Evolutionary conservation across 2,329 filamentous ascomycete genomes (phyloP), one percentile per base, ranked within the genome.

Genomic region (Intubia oerlemansii): DNA sequence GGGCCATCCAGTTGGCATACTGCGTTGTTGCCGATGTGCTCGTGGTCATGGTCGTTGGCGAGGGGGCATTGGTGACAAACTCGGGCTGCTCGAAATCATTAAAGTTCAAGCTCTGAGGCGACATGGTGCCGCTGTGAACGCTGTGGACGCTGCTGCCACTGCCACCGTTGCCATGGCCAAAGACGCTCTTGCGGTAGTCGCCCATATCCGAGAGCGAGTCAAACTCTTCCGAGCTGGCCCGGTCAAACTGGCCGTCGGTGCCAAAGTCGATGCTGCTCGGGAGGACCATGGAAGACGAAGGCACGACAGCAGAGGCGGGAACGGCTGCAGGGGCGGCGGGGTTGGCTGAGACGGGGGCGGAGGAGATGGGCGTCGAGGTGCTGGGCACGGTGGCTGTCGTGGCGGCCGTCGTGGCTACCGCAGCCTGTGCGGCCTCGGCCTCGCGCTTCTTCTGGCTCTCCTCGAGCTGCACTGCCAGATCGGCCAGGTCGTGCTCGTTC

Each of bases 401-500:
- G 10, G 24, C 22, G 1, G 26, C 27, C 28, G 33, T 34, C 9
- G 10, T 9, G 16, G 36, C 46, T 17, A 34, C 46, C 17, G 48
- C 24, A 38, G 44, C 36, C 3, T 27, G 17, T 9, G 26, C 36
- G 31, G 28, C 29, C 36, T 48, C 44, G 15, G 44, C 41, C 14
- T 56, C 50, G 25, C 46, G 43, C 21, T 53, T 48, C 39, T 47
- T 47, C 31, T 59, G 53, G 31, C 61, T 55, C 25, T 48, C 50
- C 28, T 58, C 58, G 9, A 72, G 48, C 42, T 68, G 60, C 7
- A 54, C 53, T 11, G 63, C 63, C 26, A 72, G 47, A 39, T 66
- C 62, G 10, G 52, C 50, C 41, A 71, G 53, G 32, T 63, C 65
- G 10, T 59, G 54, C 41, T 66, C 63, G 39, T 67, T 62, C 42